Percentiles rank a stretch among this genome's conserved stretches.
These are phyloP conservation scores for Adansonia madagascariensis DNA, from an alignment of 441 rosid species.

Conservation along the genomic window DNA sequence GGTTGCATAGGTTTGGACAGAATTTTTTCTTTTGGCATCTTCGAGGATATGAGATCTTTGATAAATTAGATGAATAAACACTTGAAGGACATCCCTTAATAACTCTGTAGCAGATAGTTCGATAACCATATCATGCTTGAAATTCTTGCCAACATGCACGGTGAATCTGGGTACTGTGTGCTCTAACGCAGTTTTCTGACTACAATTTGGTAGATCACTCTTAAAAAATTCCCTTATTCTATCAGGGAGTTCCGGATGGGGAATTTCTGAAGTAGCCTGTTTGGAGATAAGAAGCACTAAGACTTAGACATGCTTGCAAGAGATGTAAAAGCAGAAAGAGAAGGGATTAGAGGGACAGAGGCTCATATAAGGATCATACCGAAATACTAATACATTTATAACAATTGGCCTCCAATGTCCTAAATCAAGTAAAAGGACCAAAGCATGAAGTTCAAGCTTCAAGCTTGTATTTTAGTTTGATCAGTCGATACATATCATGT, in stretches of 20 bases:
- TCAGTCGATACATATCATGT: neutral
- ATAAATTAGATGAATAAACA: conserved; percentile 68
- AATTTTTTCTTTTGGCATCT: conserved; percentile 34
- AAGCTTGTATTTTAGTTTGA: neutral
- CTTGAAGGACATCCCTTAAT: conserved; percentile 65
- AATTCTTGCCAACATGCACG: conserved; percentile 55
- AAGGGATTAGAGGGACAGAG: neutral
- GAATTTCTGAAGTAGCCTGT: conserved; percentile 92
- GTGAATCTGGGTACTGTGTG: conserved; percentile 63
- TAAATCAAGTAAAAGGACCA: neutral
- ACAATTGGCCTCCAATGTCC: conserved; percentile 4
- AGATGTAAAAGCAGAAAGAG: neutral
- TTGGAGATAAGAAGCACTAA: conserved; percentile 28
- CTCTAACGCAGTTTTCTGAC: conserved; percentile 47
- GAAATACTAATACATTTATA: neutral
- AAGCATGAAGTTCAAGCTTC: neutral
- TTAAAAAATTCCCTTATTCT: conserved; percentile 71
- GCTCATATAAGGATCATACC: neutral
- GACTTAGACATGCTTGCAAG: conserved; percentile 22
- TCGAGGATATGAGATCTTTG: conserved; percentile 54
- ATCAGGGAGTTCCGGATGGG: conserved; percentile 59
- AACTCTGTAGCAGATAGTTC: conserved; percentile 64
- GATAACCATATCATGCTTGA: conserved; percentile 61
- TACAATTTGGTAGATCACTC: conserved; percentile 50
- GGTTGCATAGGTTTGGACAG: conserved; percentile 34